Evolutionary conservation across 2,329 filamentous ascomycete species (phyloP).

Genomic region (Clarireedia homoeocarpa): DNA sequence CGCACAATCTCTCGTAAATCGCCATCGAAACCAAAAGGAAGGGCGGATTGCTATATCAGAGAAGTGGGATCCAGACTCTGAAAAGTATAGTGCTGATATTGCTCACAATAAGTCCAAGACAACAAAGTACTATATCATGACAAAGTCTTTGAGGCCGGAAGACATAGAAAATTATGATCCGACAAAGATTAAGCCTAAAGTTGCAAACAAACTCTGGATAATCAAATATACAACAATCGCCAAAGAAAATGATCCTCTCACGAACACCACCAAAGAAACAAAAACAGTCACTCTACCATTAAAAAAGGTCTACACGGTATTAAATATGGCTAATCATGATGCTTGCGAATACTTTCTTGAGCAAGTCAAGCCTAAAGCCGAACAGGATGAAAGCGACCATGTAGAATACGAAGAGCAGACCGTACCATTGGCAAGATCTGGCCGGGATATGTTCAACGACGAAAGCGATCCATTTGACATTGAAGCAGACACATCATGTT

Average conservation of each 20-base stretch:
- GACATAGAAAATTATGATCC: not conserved
- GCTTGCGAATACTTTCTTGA: slow-evolving; percentile 11
- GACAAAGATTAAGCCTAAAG: not conserved
- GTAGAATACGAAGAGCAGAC: not conserved
- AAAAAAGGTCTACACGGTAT: not conserved
- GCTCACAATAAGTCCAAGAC: not conserved
- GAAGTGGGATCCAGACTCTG: not conserved
- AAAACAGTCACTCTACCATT: not conserved
- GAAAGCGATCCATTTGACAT: not conserved
- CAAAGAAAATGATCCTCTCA: not conserved
- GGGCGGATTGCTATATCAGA: not conserved
- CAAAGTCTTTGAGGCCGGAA: not conserved
- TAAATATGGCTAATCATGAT: slow-evolving; percentile 17
- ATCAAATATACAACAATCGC: not conserved
- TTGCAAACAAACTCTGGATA: not conserved
- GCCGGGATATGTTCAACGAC: not conserved
- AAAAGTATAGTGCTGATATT: not conserved
- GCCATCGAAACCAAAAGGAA: not conserved
- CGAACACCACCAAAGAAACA: not conserved
- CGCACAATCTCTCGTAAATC: slow-evolving; percentile 1
- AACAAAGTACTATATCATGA: not conserved
- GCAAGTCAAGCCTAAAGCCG: slow-evolving; percentile 9
- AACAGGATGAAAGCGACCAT: not conserved
- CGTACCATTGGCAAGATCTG: not conserved
- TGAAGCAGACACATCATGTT: not conserved